Percentiles rank a stretch among this genome's conserved stretches.
phyloP scores from a whole-genome alignment of 805 yeast genomes.

The Suhomyces canberraensis region DNA sequence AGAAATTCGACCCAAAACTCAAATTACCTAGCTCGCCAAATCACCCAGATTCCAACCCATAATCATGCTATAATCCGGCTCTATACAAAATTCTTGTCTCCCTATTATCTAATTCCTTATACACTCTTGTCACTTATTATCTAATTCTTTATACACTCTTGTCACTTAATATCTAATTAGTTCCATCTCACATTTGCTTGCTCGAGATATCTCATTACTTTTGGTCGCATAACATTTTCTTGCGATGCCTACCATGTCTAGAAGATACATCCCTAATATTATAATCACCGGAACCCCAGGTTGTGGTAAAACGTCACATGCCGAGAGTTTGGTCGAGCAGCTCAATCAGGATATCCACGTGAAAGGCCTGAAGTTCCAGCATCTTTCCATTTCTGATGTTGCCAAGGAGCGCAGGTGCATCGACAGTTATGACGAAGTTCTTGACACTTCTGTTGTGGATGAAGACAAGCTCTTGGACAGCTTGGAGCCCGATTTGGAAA shows the following conservation, averaged over 20 bases:
- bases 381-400: constrained; percentile 70
- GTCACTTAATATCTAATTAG: too few relatives aligned
- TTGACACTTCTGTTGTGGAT: constrained; percentile 86
- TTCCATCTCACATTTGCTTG: too few relatives aligned
- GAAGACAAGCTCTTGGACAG: constrained; percentile 85
- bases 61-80: too few relatives aligned
- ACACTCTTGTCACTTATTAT: too few relatives aligned
- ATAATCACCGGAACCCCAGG: constrained; percentile 96
- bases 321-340: constrained; percentile 53
- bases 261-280: constrained; percentile 61
- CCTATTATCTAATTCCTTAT: too few relatives aligned
- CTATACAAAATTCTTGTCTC: too few relatives aligned
- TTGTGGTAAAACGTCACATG: constrained; percentile 79
- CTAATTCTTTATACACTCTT: too few relatives aligned
- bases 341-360: constrained; percentile 34
- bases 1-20: too few relatives aligned
- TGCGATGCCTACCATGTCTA: constrained; percentile 17
- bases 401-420: constrained; percentile 76
- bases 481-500: constrained; percentile 69
- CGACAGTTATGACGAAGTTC: constrained; percentile 79
- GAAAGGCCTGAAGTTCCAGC: constrained; percentile 31
- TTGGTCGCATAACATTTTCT: not conserved
- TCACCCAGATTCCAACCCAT: too few relatives aligned
- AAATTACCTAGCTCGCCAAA: too few relatives aligned
- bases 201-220: too few relatives aligned